A percentile compares a stretch with the other conserved stretches of the same genome.
phyloP scores from a whole-genome alignment of 2,329 filamentous ascomycete genomes.

The Alternaria postmessia region DNA sequence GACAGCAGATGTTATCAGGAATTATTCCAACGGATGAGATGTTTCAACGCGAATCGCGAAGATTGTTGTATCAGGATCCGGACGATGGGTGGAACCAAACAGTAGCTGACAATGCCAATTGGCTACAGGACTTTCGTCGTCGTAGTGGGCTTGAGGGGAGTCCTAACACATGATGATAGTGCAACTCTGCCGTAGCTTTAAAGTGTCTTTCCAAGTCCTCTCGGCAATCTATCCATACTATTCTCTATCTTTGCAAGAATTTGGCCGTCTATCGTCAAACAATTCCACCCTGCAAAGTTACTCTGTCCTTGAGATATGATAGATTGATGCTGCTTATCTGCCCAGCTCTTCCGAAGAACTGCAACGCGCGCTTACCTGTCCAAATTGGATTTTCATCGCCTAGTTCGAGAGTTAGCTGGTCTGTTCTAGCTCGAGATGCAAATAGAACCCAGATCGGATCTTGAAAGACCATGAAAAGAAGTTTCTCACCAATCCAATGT shows the following conservation, averaged over 20 bases:
- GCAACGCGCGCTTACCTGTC: neutral
- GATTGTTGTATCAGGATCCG: constrained; percentile 54
- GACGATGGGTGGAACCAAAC: constrained; percentile 57
- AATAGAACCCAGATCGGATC: too few species aligned
- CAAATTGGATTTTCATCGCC: neutral
- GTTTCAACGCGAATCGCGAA: constrained; percentile 56
- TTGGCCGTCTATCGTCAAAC: neutral
- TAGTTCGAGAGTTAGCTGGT: neutral
- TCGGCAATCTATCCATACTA: too few species aligned
- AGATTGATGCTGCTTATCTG: neutral
- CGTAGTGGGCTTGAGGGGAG: constrained; percentile 5
- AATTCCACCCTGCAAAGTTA: neutral
- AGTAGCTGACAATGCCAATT: constrained; percentile 25
- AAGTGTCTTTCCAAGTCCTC: neutral
- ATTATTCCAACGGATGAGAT: constrained; percentile 58
- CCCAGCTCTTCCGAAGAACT: neutral
- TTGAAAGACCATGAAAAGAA: neutral
- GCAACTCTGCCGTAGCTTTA: neutral
- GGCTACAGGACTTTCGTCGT: constrained; percentile 14
- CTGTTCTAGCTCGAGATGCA: neutral
- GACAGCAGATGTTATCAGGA: constrained; percentile 47
- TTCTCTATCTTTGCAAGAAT: neutral
- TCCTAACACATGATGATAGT: constrained; percentile 8
- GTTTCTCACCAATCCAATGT: neutral
- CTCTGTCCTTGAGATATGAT: neutral